Evolutionary conservation across 805 yeast genomes (phyloP).

Genomic region (Danielozyma ontarioensis): DNA sequence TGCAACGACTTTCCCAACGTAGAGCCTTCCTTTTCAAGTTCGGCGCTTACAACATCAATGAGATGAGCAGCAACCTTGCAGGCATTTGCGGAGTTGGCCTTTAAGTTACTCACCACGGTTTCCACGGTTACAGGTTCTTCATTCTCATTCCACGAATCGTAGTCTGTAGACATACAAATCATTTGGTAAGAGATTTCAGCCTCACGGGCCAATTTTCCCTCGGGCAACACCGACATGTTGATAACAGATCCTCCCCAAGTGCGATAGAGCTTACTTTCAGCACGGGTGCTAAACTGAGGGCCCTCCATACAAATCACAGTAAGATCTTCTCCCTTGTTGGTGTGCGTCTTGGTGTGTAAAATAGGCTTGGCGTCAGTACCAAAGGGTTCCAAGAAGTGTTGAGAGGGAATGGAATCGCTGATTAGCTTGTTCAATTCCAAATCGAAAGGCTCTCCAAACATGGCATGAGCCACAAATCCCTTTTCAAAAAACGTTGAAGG

Average conservation of each 20-base stretch:
- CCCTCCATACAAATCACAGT: constrained; percentile 98
- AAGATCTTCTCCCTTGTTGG: constrained; percentile 64
- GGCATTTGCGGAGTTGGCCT: constrained; percentile 85
- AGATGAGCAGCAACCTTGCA: constrained; percentile 66
- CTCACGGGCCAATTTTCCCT: constrained; percentile 93
- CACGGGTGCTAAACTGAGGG: constrained; percentile 95
- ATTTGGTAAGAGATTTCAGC: constrained; percentile 96
- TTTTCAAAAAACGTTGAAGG: constrained; percentile 82
- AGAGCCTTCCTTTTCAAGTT: constrained; percentile 46
- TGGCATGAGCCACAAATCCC: constrained; percentile 96
- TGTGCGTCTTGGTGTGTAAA: constrained; percentile 57
- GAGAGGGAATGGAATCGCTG: constrained; percentile 39
- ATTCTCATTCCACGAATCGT: constrained; percentile 95
- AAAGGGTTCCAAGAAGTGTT: constrained; percentile 51
- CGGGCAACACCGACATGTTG: constrained; percentile 97
- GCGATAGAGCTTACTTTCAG: constrained; percentile 83
- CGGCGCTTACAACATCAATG: constrained; percentile 61
- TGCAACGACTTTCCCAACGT: constrained; percentile 62
- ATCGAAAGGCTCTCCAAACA: constrained; percentile 96
- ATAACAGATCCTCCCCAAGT: constrained; percentile 92
- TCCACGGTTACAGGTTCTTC: constrained; percentile 99
- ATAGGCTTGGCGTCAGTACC: constrained; percentile 36
- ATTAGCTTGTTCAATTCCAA: constrained; percentile 62
- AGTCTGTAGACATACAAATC: constrained; percentile 98
- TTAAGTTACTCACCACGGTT: constrained; percentile 85